Conservation (phyloP, 2,329 filamentous ascomycete species). For the Aphanoascus verrucosus region DNA sequence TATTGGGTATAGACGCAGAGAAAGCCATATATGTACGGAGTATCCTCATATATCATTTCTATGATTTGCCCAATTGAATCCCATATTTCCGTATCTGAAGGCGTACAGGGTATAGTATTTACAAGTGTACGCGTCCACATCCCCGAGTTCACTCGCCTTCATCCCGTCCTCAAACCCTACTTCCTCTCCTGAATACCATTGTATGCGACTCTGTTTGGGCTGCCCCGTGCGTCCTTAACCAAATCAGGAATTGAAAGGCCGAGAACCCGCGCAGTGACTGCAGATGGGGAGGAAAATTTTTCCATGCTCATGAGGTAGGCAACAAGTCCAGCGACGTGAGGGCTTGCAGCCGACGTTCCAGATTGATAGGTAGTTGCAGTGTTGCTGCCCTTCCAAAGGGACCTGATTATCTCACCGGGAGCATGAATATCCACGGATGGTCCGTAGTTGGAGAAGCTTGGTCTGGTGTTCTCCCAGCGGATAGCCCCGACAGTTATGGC, state of each 20-base stretch:
- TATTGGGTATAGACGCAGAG: too few relatives aligned
- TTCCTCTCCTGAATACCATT: constrained; percentile 12
- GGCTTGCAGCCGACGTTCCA: constrained; percentile 29
- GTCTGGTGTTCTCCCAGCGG: constrained; percentile 22
- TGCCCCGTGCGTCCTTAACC: constrained; percentile 10
- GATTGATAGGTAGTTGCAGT: constrained; percentile 35
- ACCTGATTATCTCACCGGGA: constrained; percentile 44
- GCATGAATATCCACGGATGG: constrained; percentile 46
- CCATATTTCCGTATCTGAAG: too few relatives aligned
- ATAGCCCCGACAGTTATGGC: constrained; percentile 35
- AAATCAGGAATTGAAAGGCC: constrained; percentile 8
- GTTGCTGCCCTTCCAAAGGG: constrained; percentile 37
- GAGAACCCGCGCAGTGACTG: constrained; percentile 10
- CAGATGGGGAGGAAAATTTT: constrained; percentile 4
- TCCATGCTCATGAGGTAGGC: constrained; percentile 37
- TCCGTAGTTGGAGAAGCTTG: constrained; percentile 35
- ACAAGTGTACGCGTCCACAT: background rate
- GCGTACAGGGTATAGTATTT: background rate
- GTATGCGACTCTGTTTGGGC: constrained; percentile 10
- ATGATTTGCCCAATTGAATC: too few relatives aligned
- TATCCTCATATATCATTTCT: too few relatives aligned
- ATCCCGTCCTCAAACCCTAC: background rate
- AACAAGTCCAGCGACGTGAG: constrained; percentile 44
- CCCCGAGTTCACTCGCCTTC: background rate
- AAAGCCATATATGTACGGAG: too few relatives aligned